Evolutionary conservation across 768 basidiomycete species (phyloP), one percentile per base, ranked within the genome.

Genomic region (Pholiota microspora): DNA sequence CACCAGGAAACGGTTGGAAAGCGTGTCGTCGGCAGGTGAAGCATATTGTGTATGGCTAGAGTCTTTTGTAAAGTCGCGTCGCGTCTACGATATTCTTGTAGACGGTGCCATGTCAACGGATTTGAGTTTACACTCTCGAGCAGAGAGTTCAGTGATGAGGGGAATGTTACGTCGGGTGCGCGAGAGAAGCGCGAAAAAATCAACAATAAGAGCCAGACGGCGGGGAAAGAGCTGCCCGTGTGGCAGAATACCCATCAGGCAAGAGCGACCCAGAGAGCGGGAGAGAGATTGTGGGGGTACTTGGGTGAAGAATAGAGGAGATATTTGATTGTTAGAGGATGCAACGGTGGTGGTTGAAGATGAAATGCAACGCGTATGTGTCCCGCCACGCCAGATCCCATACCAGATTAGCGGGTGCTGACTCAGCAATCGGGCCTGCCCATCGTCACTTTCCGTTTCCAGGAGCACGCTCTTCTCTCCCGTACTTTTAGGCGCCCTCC

Each of bases 51-150:
- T 73, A 64, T 64, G 61, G 66, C 58, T 60, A 63, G 63, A 62
- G 68, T 73, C 75, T 82, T 82, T 80, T 81, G 79, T 79, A 71
- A 74, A 60, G 60, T 66, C 64, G 62, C 64, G 55, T 65, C 63
- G 65, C 64, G 64, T 67, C 67, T 68, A 69, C 66, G 63, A 68
- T 60, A 65, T 69, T 71, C 69, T 69, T 71, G 69, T 72, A 69
- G 67, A 66, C 69, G 74, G 63, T 78, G 76, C 69, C 80, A 82
- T 81, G 80, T 80, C 80, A 81, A 82, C 80, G 69, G 61, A 62
- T 64, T 74, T 73, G 64, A 67, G 67, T 68, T 71, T 71, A 57
- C 62, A 67, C 62, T 62, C 67, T 62, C 51, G 62, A 67, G 67
- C 64, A 69, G 66, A 70, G 66, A 73, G 71, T 73, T 74, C 62